Evolutionary conservation across 345 rosid species (phyloP).

Genomic region (Carallia brachiata): DNA sequence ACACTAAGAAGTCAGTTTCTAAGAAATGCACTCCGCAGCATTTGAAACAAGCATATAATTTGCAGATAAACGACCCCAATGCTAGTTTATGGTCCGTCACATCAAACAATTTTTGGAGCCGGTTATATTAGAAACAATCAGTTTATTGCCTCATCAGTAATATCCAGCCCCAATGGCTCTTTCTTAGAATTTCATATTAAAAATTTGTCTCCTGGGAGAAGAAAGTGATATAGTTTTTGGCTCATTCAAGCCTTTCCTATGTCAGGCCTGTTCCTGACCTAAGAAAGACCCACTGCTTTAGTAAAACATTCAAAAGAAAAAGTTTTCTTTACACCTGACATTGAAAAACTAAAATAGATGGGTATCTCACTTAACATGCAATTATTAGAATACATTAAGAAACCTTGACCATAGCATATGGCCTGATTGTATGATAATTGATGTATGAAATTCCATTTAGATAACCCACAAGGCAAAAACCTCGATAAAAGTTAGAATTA

Average conservation of each 20-base stretch:
- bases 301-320: neutral
- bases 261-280: neutral
- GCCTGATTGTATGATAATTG: neutral
- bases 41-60: neutral
- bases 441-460: neutral
- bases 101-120: neutral
- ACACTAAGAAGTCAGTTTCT: conserved; percentile 9
- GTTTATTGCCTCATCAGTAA: neutral
- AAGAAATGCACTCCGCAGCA: conserved; percentile 4
- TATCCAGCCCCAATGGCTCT: neutral
- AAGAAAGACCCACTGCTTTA: neutral
- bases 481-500: conserved; percentile 15
- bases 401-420: neutral
- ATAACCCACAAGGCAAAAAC: neutral
- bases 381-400: no score
- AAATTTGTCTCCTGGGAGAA: no score
- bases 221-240: no score
- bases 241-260: no score
- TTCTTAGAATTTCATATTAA: no score
- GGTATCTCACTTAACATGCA: no score
- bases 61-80: neutral
- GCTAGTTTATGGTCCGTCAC: neutral
- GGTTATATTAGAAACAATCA: neutral
- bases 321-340: no score
- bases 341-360: no score